Evolutionary conservation across 2,329 filamentous ascomycete species (phyloP).

Genomic region (Amauroascus niger): DNA sequence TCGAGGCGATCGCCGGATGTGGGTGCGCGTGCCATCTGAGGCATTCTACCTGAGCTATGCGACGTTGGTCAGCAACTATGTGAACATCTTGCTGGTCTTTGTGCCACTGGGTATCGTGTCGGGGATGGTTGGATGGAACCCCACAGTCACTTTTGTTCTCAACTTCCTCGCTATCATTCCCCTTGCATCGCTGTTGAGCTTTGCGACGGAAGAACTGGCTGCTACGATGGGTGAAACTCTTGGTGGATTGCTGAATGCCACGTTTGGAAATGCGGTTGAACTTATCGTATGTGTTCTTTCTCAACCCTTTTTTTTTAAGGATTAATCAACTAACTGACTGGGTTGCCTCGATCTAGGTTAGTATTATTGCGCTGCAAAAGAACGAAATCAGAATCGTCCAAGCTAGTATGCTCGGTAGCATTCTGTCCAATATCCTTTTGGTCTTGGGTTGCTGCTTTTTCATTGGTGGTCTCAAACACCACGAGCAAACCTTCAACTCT

Average conservation of each 20-base stretch:
- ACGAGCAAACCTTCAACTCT: conserved; percentile 53
- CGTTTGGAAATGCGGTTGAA: conserved; percentile 58
- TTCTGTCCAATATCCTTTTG: conserved; percentile 85
- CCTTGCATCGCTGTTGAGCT: conserved; percentile 52
- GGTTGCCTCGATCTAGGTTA: conserved; percentile 51
- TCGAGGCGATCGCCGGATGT: conserved; percentile 30
- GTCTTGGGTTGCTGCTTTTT: conserved; percentile 76
- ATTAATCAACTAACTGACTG: conserved; percentile 26
- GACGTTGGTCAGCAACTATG: conserved; percentile 43
- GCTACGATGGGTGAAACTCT: conserved; percentile 53
- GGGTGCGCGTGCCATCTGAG: conserved; percentile 34
- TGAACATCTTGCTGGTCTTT: conserved; percentile 53
- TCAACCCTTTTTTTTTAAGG: conserved; percentile 45
- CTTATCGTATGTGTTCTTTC: conserved; percentile 58
- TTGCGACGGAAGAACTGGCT: conserved; percentile 55
- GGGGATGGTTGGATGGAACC: conserved; percentile 50
- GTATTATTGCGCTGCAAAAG: conserved; percentile 77
- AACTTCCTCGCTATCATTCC: conserved; percentile 58
- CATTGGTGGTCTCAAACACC: conserved; percentile 59
- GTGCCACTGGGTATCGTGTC: conserved; percentile 55
- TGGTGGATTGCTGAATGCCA: conserved; percentile 55
- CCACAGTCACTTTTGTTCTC: conserved; percentile 50
- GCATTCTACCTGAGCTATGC: conserved; percentile 35
- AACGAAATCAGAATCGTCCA: conserved; percentile 93
- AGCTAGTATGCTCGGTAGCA: conserved; percentile 91